Evolutionary conservation across 148 eudicot genomes (phyloP).

Genomic region (Fagopyrum homotropicum): DNA sequence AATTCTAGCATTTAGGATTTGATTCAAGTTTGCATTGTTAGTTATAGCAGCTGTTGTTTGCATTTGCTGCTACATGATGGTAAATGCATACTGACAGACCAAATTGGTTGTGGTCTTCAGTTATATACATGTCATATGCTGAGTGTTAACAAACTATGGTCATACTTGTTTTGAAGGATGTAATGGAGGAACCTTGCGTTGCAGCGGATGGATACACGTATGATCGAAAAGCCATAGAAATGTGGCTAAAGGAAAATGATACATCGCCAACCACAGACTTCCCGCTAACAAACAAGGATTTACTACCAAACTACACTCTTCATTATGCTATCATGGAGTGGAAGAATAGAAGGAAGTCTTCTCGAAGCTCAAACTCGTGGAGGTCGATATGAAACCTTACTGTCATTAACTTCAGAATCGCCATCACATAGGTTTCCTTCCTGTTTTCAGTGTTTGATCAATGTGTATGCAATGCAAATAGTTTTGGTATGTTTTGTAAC

Average conservation of each 20-base stretch:
- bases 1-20: background rate
- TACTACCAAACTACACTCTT: slow-evolving; percentile 64
- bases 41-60: background rate
- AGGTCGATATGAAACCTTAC: background rate
- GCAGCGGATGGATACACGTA: slow-evolving; percentile 91
- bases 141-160: no score
- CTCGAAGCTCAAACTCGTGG: background rate
- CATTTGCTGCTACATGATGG: no score
- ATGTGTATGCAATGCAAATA: background rate
- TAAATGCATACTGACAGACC: no score
- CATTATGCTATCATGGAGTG: slow-evolving; percentile 68
- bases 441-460: background rate
- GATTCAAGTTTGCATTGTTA: background rate
- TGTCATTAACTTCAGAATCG: background rate
- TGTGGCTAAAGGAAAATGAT: slow-evolving; percentile 61
- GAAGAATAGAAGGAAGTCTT: slow-evolving; percentile 35
- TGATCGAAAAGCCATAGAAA: slow-evolving; percentile 69
- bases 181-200: slow-evolving; percentile 83
- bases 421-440: background rate
- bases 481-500: background rate
- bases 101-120: no score
- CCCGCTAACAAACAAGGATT: slow-evolving; percentile 42
- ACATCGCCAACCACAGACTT: slow-evolving; percentile 75
- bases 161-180: slow-evolving; percentile 31
- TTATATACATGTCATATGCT: no score